Percentiles rank a stretch among this genome's conserved stretches.
These are phyloP conservation scores for Neoboletus magnificus DNA, from an alignment of 768 basidiomycete species.

Conservation along the genomic window DNA sequence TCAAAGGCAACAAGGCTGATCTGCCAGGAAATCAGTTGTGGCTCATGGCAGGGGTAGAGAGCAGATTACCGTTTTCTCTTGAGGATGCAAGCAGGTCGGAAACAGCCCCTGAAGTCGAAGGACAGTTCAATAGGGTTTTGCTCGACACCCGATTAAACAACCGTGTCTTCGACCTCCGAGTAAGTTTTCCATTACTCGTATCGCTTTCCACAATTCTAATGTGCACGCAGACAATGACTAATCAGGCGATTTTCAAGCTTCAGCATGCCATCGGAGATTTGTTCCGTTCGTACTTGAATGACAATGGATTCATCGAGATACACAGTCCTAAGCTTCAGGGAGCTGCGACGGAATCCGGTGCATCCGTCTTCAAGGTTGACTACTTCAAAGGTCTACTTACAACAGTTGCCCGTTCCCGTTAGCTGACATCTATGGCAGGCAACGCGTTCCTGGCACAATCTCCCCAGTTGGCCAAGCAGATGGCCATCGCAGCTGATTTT, in stretches of 20 bases:
- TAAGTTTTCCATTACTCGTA: constrained; percentile 35
- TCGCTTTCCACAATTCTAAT: constrained; percentile 5
- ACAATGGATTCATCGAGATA: constrained; percentile 84
- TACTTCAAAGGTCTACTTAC: constrained; percentile 83
- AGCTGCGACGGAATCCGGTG: constrained; percentile 94
- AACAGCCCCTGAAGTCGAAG: constrained; percentile 56
- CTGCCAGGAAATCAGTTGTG: constrained; percentile 55
- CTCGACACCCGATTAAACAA: constrained; percentile 94
- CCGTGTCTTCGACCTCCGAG: constrained; percentile 90
- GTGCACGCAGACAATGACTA: constrained; percentile 74
- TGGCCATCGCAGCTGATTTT: constrained; percentile 98
- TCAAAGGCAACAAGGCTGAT: background rate
- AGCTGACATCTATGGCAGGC: constrained; percentile 43
- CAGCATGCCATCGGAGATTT: constrained; percentile 85
- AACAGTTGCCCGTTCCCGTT: background rate
- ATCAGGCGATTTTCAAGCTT: constrained; percentile 92
- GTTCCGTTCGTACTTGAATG: constrained; percentile 79
- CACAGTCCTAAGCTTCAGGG: constrained; percentile 98
- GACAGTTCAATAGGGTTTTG: constrained; percentile 75
- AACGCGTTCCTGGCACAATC: constrained; percentile 93
- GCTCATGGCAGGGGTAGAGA: constrained; percentile 77
- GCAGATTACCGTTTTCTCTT: constrained; percentile 81
- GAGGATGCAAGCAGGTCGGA: constrained; percentile 91
- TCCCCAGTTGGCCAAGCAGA: constrained; percentile 97
- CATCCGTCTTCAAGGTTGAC: constrained; percentile 94